phyloP scores from a whole-genome alignment of 2,329 filamentous ascomycete genomes.

The Mycosphaerella arachidis region DNA sequence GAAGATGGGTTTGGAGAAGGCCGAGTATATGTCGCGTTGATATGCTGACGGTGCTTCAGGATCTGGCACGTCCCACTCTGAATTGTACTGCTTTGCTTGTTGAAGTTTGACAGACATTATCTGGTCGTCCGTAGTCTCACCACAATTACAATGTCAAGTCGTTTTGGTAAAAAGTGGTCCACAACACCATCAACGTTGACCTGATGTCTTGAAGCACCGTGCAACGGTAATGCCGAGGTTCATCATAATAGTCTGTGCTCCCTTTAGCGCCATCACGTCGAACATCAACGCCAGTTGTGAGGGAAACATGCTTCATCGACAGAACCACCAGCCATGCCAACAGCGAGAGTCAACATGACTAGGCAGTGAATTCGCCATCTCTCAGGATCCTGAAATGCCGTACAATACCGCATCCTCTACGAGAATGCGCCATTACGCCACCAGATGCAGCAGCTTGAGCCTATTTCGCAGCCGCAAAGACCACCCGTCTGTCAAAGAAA shows the following conservation, averaged over 20 bases:
- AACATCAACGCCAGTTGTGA: background rate
- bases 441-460: background rate
- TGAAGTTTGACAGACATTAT: conserved; percentile 9
- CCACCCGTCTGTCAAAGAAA: background rate
- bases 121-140: background rate
- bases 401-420: background rate
- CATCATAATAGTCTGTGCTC: background rate
- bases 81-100: conserved; percentile 18
- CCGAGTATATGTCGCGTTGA: conserved; percentile 36
- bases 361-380: background rate
- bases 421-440: background rate
- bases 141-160: background rate
- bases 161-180: background rate
- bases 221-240: background rate
- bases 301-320: background rate
- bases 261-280: background rate
- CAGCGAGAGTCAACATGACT: background rate
- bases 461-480: background rate
- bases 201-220: background rate
- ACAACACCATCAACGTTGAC: background rate
- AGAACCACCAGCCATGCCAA: background rate
- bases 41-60: conserved; percentile 31
- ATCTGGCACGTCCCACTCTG: conserved; percentile 32
- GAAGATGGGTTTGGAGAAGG: conserved; percentile 35
- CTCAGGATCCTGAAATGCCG: background rate